phyloP scores from a whole-genome alignment of 352 stramenopile species.

The Saprolegnia parasitica region DNA sequence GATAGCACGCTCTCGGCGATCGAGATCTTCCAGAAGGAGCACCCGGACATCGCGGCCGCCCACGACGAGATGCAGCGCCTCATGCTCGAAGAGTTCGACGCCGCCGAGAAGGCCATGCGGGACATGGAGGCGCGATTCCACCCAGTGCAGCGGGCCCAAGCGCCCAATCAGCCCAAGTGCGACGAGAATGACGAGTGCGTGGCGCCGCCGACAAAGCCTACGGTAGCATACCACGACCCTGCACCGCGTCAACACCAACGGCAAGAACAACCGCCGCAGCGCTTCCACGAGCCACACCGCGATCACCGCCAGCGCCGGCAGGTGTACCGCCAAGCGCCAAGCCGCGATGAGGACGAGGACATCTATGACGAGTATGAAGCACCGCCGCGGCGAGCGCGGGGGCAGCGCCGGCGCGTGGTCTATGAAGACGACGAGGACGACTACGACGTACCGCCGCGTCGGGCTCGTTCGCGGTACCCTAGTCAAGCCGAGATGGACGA shows the following conservation, averaged over 20 bases:
- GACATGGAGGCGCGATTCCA: not conserved
- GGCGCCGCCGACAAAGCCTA: too few species aligned
- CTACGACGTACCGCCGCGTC: too few species aligned
- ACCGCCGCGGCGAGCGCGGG: too few species aligned
- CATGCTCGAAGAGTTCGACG: conserved; percentile 11
- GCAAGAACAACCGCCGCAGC: not conserved
- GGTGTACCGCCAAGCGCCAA: too few species aligned
- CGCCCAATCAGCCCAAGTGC: not conserved
- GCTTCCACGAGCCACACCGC: not conserved
- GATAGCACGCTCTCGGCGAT: conserved; percentile 17
- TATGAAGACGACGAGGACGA: too few species aligned
- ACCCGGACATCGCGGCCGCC: conserved; percentile 5
- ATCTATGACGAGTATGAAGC: too few species aligned
- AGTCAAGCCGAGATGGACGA: conserved; percentile 20
- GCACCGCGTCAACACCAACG: not conserved
- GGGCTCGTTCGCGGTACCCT: not conserved
- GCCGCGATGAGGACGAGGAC: too few species aligned
- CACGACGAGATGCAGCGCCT: conserved; percentile 21
- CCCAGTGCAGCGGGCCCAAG: not conserved
- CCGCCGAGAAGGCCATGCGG: conserved; percentile 7
- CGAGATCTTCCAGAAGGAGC: conserved; percentile 9
- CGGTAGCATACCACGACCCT: not conserved
- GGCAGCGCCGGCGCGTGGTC: too few species aligned
- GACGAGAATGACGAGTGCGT: too few species aligned
- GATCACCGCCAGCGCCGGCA: not conserved